phyloP scores from a whole-genome alignment of 257 asterid species.

The Ilex asprella region DNA sequence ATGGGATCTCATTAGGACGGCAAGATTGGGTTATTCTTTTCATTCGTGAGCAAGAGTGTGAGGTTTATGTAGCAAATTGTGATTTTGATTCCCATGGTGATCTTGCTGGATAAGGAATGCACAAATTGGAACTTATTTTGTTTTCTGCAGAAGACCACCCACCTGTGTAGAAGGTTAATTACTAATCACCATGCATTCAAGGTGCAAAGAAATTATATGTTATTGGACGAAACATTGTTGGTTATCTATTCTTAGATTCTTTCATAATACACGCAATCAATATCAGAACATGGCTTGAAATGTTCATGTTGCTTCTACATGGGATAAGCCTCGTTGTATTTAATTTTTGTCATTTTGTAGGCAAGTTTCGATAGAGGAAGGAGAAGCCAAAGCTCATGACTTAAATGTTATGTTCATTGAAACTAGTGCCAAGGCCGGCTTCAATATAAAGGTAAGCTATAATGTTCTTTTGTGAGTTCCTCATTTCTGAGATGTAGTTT shows the following conservation, averaged over 20 bases:
- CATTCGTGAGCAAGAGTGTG: too few species aligned
- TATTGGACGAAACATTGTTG: background rate
- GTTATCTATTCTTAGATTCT: background rate
- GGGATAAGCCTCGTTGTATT: background rate
- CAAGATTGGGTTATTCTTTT: too few species aligned
- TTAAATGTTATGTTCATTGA: slow-evolving; percentile 45
- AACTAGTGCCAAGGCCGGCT: slow-evolving; percentile 52
- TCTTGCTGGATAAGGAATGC: too few species aligned
- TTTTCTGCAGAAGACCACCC: too few species aligned
- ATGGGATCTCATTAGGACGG: too few species aligned
- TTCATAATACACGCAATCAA: too few species aligned
- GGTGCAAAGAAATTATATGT: too few species aligned
- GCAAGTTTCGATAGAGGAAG: slow-evolving; percentile 52
- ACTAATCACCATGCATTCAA: too few species aligned
- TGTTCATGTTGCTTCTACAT: background rate
- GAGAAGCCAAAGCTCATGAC: slow-evolving; percentile 49
- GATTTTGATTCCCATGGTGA: too few species aligned
- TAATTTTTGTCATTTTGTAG: slow-evolving; percentile 6
- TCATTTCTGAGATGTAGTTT: background rate
- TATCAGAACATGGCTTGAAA: background rate
- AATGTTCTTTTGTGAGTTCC: background rate
- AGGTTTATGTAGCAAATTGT: too few species aligned
- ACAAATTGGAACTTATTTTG: too few species aligned
- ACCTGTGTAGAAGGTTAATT: too few species aligned
- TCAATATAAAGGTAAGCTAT: slow-evolving; percentile 35